These are phyloP conservation scores for Cryptococcus depauperatus DNA, from an alignment of 1,284 basidiomycete species.

Conservation along the genomic window DNA sequence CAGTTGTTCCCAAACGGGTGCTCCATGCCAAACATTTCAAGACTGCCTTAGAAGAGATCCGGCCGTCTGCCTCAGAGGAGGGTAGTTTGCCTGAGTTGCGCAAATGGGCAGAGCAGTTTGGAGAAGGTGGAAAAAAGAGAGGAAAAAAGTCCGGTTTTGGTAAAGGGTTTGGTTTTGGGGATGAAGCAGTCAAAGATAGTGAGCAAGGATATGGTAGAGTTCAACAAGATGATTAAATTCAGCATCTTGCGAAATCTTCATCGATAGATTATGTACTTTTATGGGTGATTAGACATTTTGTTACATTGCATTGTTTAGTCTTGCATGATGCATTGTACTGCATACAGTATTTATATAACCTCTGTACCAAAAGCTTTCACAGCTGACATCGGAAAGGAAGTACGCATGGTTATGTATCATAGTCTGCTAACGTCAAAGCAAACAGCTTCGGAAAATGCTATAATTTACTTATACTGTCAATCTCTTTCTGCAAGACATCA, in stretches of 20 bases:
- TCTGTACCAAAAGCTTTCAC: too few species aligned
- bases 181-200: conserved; percentile 6
- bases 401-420: too few species aligned
- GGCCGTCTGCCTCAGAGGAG: conserved; percentile 72
- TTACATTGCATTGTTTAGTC: background rate
- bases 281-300: background rate
- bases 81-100: conserved; percentile 71
- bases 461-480: conserved; percentile 15
- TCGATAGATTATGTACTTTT: background rate
- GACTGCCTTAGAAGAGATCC: conserved; percentile 75
- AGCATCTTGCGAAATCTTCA: too few species aligned
- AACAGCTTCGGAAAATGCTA: background rate
- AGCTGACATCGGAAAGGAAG: too few species aligned
- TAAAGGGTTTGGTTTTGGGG: conserved; percentile 46
- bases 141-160: conserved; percentile 46
- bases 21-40: conserved; percentile 56
- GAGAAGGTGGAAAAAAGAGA: conserved; percentile 51
- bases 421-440: too few species aligned
- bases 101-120: conserved; percentile 88
- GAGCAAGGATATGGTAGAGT: conserved; percentile 22
- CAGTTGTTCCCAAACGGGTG: conserved; percentile 5
- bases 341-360: background rate
- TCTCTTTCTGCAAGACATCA: conserved; percentile 47
- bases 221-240: conserved; percentile 14
- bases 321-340: conserved; percentile 2